Evolutionary conservation across 2,329 filamentous ascomycete species (phyloP), one percentile per base, ranked within the genome.

Genomic region (Cercospora canescens): DNA sequence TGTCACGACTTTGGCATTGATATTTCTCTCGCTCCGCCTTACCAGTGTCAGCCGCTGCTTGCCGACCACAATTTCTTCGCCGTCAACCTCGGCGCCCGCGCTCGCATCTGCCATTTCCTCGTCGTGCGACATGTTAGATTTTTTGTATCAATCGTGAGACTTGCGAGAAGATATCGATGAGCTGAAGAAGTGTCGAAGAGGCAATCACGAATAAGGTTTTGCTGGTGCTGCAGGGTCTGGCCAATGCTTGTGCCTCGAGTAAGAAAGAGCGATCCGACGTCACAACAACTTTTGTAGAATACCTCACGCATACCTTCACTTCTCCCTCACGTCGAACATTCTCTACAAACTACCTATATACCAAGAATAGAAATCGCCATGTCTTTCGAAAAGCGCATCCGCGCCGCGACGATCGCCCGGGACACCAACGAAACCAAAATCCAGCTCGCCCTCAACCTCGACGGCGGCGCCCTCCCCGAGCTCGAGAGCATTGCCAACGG

Each of bases 341-440:
- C 16, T 32, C 18, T 6, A 30, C 24, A 26, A 12, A 32, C 54
- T 66, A 50, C 52, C 60, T 60, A 30, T 26, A 18, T 35, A 37
- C 8, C 50, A 26, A 34, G 6, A 30, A 55, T 16, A 37, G 16
- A 8, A 16, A 35, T 30, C 57, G 68, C 12, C 26, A 77, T 76
- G 75, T 68, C 74, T 11, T 54, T 70, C 66, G 69, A 71, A 52
- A 72, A 74, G 59, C 70, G 73, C 64, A 72, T 79, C 63, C 91
- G 94, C 77, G 92, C 90, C 79, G 89, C 92, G 59, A 87, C 89
- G 62, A 83, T 98, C 73, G 89, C 91, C 70, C 93, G 95, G 78
- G 90, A 94, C 81, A 99, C 95, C 76, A 98, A 98, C 83, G 95
- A 99, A 84, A 99, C 95, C 78, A 97, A 96, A 79, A 96, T 99